Evolutionary conservation across 805 yeast genomes (phyloP).

Genomic region (Saccharomycopsis capsularis): DNA sequence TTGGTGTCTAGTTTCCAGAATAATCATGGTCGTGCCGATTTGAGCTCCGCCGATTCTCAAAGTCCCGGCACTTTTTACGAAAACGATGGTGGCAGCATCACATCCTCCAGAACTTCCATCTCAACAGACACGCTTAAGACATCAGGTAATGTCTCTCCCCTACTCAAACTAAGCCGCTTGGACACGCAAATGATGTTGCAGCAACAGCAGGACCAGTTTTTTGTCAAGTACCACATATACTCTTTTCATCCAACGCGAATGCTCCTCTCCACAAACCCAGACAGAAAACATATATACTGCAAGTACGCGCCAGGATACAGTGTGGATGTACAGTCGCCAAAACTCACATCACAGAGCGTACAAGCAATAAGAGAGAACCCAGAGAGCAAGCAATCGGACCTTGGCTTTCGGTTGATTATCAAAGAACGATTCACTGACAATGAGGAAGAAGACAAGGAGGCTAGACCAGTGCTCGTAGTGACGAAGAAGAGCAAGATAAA

Average conservation of each 20-base stretch:
- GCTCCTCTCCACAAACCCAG: slow-evolving; percentile 66
- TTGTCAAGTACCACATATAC: slow-evolving; percentile 56
- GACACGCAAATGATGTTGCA: slow-evolving; percentile 2
- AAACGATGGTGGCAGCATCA: too few relatives aligned
- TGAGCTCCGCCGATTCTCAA: too few relatives aligned
- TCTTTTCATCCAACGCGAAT: slow-evolving; percentile 35
- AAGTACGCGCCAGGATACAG: slow-evolving; percentile 59
- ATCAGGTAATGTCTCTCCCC: too few relatives aligned
- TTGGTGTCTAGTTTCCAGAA: too few relatives aligned
- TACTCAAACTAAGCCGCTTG: too few relatives aligned
- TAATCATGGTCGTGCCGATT: too few relatives aligned
- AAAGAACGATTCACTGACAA: slow-evolving; percentile 11
- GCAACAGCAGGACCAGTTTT: slow-evolving; percentile 31
- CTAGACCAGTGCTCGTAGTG: slow-evolving; percentile 13
- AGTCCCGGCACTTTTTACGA: too few relatives aligned
- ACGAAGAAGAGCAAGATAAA: slow-evolving; percentile 11
- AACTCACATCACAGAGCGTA: slow-evolving; percentile 3
- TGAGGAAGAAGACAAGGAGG: not conserved
- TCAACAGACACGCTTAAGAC: not conserved
- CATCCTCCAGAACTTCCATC: too few relatives aligned
- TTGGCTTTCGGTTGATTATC: slow-evolving; percentile 31
- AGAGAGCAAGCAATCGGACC: slow-evolving; percentile 19
- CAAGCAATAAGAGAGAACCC: slow-evolving; percentile 5
- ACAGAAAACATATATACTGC: slow-evolving; percentile 48
- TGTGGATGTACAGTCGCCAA: slow-evolving; percentile 32